Conservation (phyloP, 208 protist species). For the Trypanosomatidae sp. region DNA sequence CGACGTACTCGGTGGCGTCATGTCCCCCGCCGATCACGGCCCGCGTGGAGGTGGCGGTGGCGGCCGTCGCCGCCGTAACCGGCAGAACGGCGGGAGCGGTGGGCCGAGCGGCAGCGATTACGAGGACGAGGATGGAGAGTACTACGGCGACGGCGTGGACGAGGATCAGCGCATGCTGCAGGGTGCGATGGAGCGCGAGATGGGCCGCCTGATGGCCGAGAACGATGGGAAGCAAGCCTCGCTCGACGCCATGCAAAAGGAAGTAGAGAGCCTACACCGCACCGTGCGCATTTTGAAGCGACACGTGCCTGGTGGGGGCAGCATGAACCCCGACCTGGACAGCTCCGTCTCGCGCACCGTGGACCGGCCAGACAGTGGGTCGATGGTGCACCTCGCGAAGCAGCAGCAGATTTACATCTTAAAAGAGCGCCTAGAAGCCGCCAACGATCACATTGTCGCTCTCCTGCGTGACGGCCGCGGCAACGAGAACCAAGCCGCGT, state of each 20-base stretch:
- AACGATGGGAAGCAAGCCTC: slow-evolving; percentile 40
- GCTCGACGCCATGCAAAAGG: slow-evolving; percentile 36
- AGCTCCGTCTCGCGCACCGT: background rate
- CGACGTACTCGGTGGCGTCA: slow-evolving; percentile 39
- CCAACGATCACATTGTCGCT: slow-evolving; percentile 48
- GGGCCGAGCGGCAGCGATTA: slow-evolving; percentile 10
- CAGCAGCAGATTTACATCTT: slow-evolving; percentile 88
- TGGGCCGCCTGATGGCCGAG: slow-evolving; percentile 56
- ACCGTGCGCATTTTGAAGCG: slow-evolving; percentile 37
- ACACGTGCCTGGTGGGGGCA: slow-evolving; percentile 2
- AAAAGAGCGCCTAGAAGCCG: slow-evolving; percentile 68
- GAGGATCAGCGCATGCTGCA: slow-evolving; percentile 35
- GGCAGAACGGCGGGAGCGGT: background rate
- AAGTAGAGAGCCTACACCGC: slow-evolving; percentile 43
- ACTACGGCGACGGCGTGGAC: slow-evolving; percentile 36
- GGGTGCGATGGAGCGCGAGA: slow-evolving; percentile 45
- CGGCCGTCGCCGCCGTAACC: no score
- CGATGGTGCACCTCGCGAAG: slow-evolving; percentile 58
- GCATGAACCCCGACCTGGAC: no score
- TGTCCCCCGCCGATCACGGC: slow-evolving; percentile 6
- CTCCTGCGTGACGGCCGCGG: slow-evolving; percentile 18
- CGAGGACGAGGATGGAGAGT: no score
- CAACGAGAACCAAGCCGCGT: background rate
- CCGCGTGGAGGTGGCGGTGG: no score
- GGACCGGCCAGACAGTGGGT: slow-evolving; percentile 37